Base-by-base conservation (phyloP, 2,329 filamentous ascomycete species). In the Neofusicoccum laricinum region DNA sequence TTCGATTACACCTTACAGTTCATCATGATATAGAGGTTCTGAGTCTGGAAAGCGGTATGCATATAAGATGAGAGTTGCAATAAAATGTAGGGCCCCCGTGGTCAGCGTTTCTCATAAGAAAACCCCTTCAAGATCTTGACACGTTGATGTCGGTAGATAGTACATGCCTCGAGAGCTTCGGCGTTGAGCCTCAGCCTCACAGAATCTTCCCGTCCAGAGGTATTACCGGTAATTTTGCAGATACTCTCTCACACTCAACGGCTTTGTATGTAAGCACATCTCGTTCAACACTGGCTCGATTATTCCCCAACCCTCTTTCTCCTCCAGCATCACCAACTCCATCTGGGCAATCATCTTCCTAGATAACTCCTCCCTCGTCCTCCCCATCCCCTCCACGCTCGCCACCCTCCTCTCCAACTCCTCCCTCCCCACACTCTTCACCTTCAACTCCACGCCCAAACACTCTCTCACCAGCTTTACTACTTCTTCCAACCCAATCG, bases 401-500 rank as follows among this genome's bases (percentile, higher is more conserved):
- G 3, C 34, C 6, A 14, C 30, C 46, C 49, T 48, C 38, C 17
- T 49, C 49, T 38, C 21, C 59, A 45, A 41, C 57, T 61, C 53
- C 14, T 19, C 21, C n/a, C 19, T 43, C 1, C n/a, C 5, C 14
- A 61, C 34, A 4, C 2, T 30, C 45, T 38, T 32, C 25, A 50
- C 50, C 6, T 61, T 48, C 34, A 46, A 61, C 25, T 62, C 62
- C 1, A 50, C 48, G 3, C 53, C 58, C 34, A 58, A 43, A 19
- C 17, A 40, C 21, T 51, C 40, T 40, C n/a, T 43, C 17, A 71
- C 68, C 15, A 72, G 59, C 17, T 51, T 51, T 25, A 72, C 67
- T 17, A 74, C 25, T 5, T 74, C 67, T 48, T 69, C 69, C 45
- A 76, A 65, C 40, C 62, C 48, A 36, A 72, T 30, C 21, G 71